Percentiles rank a stretch among this genome's conserved stretches.
These are phyloP conservation scores for Sporisorium graminicola DNA, from an alignment of 1,284 basidiomycete species.

Conservation along the genomic window DNA sequence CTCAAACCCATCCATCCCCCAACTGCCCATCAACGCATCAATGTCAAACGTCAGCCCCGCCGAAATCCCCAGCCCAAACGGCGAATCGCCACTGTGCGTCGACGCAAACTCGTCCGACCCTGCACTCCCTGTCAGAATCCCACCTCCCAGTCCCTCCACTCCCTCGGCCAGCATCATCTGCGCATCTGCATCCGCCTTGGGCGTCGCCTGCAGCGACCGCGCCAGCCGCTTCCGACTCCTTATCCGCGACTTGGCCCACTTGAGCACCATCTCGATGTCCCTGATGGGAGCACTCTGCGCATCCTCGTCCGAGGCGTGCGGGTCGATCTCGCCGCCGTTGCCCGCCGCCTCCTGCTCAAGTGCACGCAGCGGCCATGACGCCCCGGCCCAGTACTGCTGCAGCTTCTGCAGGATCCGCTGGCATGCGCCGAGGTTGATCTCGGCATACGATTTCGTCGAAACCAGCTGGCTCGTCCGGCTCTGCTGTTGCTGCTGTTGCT, in stretches of 20 bases:
- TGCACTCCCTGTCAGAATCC: conserved; percentile 21
- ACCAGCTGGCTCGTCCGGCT: conserved; percentile 36
- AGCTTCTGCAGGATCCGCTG: conserved; percentile 51
- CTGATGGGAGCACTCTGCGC: conserved; percentile 56
- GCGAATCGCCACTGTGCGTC: conserved; percentile 43
- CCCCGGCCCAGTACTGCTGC: conserved; percentile 57
- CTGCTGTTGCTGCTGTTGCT: conserved; percentile 31
- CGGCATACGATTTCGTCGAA: conserved; percentile 50
- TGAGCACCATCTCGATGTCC: conserved; percentile 61
- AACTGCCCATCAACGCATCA: conserved; percentile 47
- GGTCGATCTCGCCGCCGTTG: conserved; percentile 41
- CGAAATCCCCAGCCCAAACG: conserved; percentile 48
- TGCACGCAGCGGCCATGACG: conserved; percentile 55
- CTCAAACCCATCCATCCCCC: conserved; percentile 37
- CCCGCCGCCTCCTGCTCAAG: conserved; percentile 58
- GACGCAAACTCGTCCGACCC: conserved; percentile 42
- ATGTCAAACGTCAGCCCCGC: conserved; percentile 48
- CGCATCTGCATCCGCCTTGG: conserved; percentile 27
- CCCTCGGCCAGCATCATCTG: conserved; percentile 19
- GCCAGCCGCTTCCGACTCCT: conserved; percentile 31
- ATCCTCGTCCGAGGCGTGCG: conserved; percentile 56
- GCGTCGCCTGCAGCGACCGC: conserved; percentile 32
- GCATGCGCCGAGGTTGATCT: conserved; percentile 56
- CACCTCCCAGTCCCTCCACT: conserved; percentile 26
- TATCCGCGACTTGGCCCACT: conserved; percentile 54